Evolutionary conservation across 371 early-diverging fungal genomes (phyloP), one percentile per base, ranked within the genome.

Genomic region (Rhizopus sp.): DNA sequence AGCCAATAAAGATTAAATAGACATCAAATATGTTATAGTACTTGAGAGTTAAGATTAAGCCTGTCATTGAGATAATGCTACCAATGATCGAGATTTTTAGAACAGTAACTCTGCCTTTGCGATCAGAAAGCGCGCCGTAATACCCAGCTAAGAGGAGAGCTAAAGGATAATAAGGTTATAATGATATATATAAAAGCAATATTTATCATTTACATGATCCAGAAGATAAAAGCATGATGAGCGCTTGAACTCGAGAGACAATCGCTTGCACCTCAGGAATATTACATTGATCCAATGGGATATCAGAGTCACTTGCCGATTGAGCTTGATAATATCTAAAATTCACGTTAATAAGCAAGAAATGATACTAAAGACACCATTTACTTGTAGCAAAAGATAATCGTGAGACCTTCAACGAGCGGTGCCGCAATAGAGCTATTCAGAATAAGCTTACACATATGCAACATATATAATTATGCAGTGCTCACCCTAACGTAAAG

Each of bases 51-150:
- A 63, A 8, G 15, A 74, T 44, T 29, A 57, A 63, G 10, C 64
- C 55, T n/a, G 41, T 8, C 15, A 73, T 42, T 9, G 52, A 29
- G 4, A 73, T 13, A 3, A 68, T 50, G 30, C 35, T 57, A 3
- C 80, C 80, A 15, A 75, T 33, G 0, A 53, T 9, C 12, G 72
- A 55, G 4, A 68, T 50, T n/a, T 47, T 40, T 4, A 75, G 34
- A 3, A 80, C 63, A 4, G 56, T 13, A 7, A 42, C 37, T n/a
- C 77, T 58, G 10, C 80, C 77, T 53, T 71, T 69, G 32, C 64
- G 59, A 65, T 80, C 80, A 4, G 80, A 75, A 39, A 77, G 52
- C 16, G 62, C 40, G 5, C 80, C 80, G 57, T 68, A 77, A n/a
- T 59, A 68, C 3, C 70, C 57, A 7, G 75, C 72, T 7, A 65